phyloP scores from a whole-genome alignment of 2,329 filamentous ascomycete genomes.

The Calonectria leucothoes region DNA sequence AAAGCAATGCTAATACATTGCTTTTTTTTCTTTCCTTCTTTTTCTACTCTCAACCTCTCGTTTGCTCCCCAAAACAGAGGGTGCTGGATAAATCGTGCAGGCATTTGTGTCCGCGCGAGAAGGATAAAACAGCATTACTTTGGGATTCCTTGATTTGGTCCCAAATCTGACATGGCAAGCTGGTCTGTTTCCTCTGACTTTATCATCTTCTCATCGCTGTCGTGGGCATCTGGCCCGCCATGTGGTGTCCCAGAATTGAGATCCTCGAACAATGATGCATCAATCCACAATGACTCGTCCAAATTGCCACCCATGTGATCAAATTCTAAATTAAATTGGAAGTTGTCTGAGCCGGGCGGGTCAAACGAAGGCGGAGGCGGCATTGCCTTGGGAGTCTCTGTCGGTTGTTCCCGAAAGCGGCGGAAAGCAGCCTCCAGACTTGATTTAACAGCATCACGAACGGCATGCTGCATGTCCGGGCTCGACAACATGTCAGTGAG shows the following conservation, averaged over 20 bases:
- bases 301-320: neutral
- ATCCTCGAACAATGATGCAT: too few species aligned
- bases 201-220: neutral
- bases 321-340: neutral
- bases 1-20: neutral
- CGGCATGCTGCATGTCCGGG: neutral
- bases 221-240: neutral
- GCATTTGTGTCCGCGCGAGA: neutral
- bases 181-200: neutral
- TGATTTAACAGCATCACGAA: neutral
- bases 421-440: neutral
- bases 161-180: neutral
- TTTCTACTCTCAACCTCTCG: too few species aligned
- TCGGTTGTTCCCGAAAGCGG: neutral
- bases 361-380: neutral
- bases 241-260: too few species aligned
- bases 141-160: neutral
- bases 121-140: neutral
- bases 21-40: too few species aligned
- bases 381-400: neutral
- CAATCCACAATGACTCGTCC: neutral
- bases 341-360: neutral
- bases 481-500: neutral
- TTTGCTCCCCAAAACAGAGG: neutral
- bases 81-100: too few species aligned